Evolutionary conservation across 2,329 filamentous ascomycete species (phyloP).

Genomic region (Talaromyces sp.): DNA sequence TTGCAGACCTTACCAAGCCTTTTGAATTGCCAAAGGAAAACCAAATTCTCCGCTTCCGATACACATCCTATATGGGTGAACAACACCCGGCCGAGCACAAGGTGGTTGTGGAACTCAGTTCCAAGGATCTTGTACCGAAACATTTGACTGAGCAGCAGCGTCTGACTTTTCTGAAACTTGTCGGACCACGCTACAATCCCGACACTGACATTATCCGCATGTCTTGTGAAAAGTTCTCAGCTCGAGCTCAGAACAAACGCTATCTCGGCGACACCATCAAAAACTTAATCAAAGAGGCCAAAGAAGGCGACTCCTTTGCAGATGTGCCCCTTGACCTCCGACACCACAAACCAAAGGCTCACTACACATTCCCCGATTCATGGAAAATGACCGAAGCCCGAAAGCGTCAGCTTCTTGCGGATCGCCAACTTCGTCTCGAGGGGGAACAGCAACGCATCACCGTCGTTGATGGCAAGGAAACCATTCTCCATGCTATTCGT

Average conservation of each 20-base stretch:
- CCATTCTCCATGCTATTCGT: constrained; percentile 35
- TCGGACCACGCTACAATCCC: constrained; percentile 83
- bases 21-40: constrained; percentile 66
- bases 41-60: constrained; percentile 84
- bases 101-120: constrained; percentile 87
- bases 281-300: constrained; percentile 70
- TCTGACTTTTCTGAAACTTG: constrained; percentile 81
- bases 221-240: constrained; percentile 82
- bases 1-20: constrained; percentile 73
- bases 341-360: constrained; percentile 69
- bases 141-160: constrained; percentile 65
- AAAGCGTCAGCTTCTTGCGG: constrained; percentile 60
- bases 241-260: constrained; percentile 95
- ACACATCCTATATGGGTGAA: constrained; percentile 95
- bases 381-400: constrained; percentile 78
- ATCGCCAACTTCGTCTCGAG: constrained; percentile 52
- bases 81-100: constrained; percentile 86
- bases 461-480: constrained; percentile 51
- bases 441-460: constrained; percentile 59
- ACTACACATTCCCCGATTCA: constrained; percentile 70
- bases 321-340: constrained; percentile 87
- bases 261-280: constrained; percentile 78
- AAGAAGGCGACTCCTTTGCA: constrained; percentile 77
- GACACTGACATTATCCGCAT: constrained; percentile 78
- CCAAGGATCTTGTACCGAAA: constrained; percentile 61